These are phyloP conservation scores for Ramaria sp. DNA, from an alignment of 768 basidiomycete genomes.

Conservation along the genomic window DNA sequence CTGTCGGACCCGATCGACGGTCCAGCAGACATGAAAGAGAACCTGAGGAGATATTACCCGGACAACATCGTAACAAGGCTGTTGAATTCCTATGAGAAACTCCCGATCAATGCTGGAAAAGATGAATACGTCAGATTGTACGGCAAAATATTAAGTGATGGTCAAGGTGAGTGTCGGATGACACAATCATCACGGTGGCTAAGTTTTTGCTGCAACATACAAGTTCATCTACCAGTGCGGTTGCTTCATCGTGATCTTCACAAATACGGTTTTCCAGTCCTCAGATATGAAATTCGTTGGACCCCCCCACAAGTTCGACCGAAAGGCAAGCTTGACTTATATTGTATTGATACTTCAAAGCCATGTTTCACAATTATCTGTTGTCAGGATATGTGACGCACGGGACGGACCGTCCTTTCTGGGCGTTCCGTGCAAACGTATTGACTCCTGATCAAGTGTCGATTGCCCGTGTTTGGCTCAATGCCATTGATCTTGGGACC, in stretches of 20 bases:
- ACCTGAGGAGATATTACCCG: slow-evolving; percentile 54
- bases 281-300: slow-evolving; percentile 64
- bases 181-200: no score
- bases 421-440: slow-evolving; percentile 46
- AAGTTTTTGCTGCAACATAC: not conserved
- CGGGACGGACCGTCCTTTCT: slow-evolving; percentile 50
- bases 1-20: slow-evolving; percentile 50
- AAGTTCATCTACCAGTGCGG: slow-evolving; percentile 55
- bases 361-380: not conserved
- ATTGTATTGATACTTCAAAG: not conserved
- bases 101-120: slow-evolving; percentile 29
- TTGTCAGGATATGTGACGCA: slow-evolving; percentile 58
- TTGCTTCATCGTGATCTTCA: slow-evolving; percentile 52
- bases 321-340: slow-evolving; percentile 30
- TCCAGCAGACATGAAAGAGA: slow-evolving; percentile 41
- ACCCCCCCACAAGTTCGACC: slow-evolving; percentile 49
- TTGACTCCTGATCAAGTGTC: slow-evolving; percentile 35
- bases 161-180: slow-evolving; percentile 23
- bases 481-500: slow-evolving; percentile 36
- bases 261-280: slow-evolving; percentile 45
- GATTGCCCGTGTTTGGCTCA: slow-evolving; percentile 47
- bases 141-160: slow-evolving; percentile 50
- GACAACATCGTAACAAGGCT: slow-evolving; percentile 34
- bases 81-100: slow-evolving; percentile 30
- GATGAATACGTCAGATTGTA: slow-evolving; percentile 38